Percentiles rank a stretch among this genome's conserved stretches.
Evolutionary conservation across 164 flowering plant species (phyloP).

Genomic region (Chloranthus sessilifolius): DNA sequence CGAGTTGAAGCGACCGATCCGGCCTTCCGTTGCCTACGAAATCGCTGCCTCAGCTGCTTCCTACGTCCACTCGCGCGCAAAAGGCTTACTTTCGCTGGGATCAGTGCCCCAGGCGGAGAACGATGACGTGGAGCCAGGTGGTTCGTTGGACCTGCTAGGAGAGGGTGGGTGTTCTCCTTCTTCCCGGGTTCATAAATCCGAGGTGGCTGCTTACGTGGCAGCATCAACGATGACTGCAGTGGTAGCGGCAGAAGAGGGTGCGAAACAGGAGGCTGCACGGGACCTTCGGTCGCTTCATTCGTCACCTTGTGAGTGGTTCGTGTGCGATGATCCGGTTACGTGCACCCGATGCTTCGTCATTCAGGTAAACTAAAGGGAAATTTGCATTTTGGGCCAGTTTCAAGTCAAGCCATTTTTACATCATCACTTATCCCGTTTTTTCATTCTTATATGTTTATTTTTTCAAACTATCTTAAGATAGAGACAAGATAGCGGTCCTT

Average conservation of each 20-base stretch:
- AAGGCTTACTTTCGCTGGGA: constrained; percentile 29
- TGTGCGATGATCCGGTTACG: constrained; percentile 67
- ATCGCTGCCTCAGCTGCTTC: constrained; percentile 90
- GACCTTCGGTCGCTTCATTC: constrained; percentile 78
- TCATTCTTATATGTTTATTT: too few relatives aligned
- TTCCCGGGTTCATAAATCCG: constrained; percentile 39
- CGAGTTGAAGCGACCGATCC: constrained; percentile 26
- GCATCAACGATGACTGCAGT: constrained; percentile 89
- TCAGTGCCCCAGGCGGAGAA: constrained; percentile 19
- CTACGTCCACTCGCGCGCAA: constrained; percentile 51
- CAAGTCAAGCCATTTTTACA: too few relatives aligned
- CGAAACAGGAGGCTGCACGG: constrained; percentile 66
- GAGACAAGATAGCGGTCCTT: too few relatives aligned
- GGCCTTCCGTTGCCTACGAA: constrained; percentile 53
- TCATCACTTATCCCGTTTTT: too few relatives aligned
- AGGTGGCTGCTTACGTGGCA: constrained; percentile 68
- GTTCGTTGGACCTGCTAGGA: too few relatives aligned
- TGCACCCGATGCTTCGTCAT: constrained; percentile 73
- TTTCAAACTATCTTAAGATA: too few relatives aligned
- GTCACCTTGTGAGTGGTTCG: constrained; percentile 92
- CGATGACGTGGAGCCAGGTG: constrained; percentile 1
- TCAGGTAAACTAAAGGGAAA: constrained; percentile 61
- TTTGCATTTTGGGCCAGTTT: too few relatives aligned
- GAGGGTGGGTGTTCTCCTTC: constrained; percentile 26
- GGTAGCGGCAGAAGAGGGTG: constrained; percentile 77